A percentile compares a stretch with the other conserved stretches of the same genome.
Conservation (phyloP, 202 grass and related monocot genomes). For the Brachypodium distachyon region DNA sequence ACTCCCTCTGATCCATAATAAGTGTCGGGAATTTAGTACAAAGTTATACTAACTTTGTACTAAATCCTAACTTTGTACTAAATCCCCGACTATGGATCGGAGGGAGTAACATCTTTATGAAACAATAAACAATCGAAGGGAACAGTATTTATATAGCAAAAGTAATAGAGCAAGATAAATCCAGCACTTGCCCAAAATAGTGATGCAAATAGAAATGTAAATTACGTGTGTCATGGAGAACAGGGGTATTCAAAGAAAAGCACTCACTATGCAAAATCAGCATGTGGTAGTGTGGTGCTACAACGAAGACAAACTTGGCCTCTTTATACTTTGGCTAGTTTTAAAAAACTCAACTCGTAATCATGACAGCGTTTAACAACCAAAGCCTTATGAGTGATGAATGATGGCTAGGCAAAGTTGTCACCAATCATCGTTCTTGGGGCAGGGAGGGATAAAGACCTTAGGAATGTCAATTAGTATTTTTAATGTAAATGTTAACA, state of each 20-base stretch:
- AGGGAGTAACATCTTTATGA: not conserved
- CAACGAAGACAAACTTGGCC: not conserved
- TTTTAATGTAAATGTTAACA: not conserved
- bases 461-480: not conserved
- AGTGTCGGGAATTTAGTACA: no score
- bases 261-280: not conserved
- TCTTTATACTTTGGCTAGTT: not conserved
- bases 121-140: not conserved
- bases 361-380: not conserved
- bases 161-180: not conserved
- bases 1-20: no score
- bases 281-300: not conserved
- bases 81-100: no score
- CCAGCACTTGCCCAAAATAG: not conserved
- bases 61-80: no score
- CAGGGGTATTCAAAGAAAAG: not conserved
- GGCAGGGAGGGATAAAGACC: not conserved
- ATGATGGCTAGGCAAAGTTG: not conserved
- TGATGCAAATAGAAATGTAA: not conserved
- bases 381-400: not conserved
- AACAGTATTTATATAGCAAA: constrained; percentile 4
- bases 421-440: not conserved
- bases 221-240: not conserved
- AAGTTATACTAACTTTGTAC: no score
- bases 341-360: not conserved